These are phyloP conservation scores for Beauveria pseudobassiana DNA, from an alignment of 2,329 filamentous ascomycete species.

Conservation along the genomic window DNA sequence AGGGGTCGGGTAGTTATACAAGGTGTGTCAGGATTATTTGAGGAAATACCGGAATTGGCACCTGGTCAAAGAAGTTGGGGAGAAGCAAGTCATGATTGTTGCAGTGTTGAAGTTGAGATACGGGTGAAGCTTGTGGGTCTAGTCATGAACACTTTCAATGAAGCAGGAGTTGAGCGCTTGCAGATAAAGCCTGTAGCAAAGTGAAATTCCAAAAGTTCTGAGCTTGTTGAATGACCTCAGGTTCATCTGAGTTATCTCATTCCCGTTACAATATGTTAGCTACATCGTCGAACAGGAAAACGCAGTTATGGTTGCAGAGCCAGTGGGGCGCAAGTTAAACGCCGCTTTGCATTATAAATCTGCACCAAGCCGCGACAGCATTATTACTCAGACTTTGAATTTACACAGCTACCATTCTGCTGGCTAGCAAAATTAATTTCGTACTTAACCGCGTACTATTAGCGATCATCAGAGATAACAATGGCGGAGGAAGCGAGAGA, in stretches of 20 bases:
- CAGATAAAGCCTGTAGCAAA: no score
- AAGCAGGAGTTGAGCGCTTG: not conserved
- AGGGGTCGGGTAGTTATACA: no score
- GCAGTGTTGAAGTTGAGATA: not conserved
- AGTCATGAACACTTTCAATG: not conserved
- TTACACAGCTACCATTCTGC: not conserved
- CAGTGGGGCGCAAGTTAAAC: not conserved
- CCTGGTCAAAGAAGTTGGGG: not conserved
- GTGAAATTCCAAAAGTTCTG: not conserved
- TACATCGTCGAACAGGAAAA: not conserved
- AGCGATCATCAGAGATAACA: not conserved
- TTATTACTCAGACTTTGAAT: not conserved
- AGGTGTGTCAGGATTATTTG: no score
- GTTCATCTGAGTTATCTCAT: not conserved
- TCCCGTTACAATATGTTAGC: no score
- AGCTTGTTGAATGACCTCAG: no score
- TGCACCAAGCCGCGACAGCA: not conserved
- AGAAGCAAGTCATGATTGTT: not conserved
- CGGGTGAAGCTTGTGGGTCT: not conserved
- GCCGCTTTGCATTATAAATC: constrained; percentile 5
- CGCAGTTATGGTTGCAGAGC: not conserved
- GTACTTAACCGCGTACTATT: not conserved
- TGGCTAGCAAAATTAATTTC: not conserved
- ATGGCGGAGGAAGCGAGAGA: constrained; percentile 34
- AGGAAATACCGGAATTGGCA: no score